phyloP scores from a whole-genome alignment of 2,329 filamentous ascomycete species.

The Ascomycota sp. region DNA sequence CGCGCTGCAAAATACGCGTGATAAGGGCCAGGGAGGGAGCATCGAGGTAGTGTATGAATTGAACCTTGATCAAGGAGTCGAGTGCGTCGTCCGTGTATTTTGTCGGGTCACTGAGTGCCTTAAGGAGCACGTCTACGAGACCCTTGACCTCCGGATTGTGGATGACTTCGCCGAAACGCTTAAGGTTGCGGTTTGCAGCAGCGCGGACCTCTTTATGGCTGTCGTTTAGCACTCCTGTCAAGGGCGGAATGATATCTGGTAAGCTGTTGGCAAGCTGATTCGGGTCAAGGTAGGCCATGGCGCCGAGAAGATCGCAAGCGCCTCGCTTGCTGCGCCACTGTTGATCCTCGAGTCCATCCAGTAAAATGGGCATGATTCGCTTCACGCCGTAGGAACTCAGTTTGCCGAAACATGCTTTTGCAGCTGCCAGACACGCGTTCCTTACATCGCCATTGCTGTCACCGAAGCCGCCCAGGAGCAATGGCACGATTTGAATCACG shows the following conservation, averaged over 20 bases:
- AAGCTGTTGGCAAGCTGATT: slow-evolving; percentile 82
- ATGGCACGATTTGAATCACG: slow-evolving; percentile 83
- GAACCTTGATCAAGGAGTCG: slow-evolving; percentile 90
- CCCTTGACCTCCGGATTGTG: slow-evolving; percentile 93
- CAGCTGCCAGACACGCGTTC: slow-evolving; percentile 78
- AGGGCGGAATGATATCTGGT: slow-evolving; percentile 88
- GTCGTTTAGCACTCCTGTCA: slow-evolving; percentile 87
- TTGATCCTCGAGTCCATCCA: slow-evolving; percentile 80
- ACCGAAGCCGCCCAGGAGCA: slow-evolving; percentile 74
- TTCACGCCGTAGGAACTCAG: slow-evolving; percentile 93
- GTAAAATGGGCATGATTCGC: slow-evolving; percentile 73
- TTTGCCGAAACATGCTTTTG: slow-evolving; percentile 83
- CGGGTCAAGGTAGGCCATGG: slow-evolving; percentile 96
- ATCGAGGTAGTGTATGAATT: slow-evolving; percentile 95
- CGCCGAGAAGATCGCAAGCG: slow-evolving; percentile 85
- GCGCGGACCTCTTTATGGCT: slow-evolving; percentile 92
- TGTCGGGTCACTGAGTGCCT: slow-evolving; percentile 90
- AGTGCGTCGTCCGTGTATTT: slow-evolving; percentile 92
- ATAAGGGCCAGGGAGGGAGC: slow-evolving; percentile 87
- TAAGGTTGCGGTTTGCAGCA: slow-evolving; percentile 85
- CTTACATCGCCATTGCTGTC: slow-evolving; percentile 77
- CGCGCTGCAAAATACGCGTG: slow-evolving; percentile 85
- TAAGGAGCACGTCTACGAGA: slow-evolving; percentile 76
- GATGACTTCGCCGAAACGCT: slow-evolving; percentile 96
- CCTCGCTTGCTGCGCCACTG: slow-evolving; percentile 99